phyloP scores from a whole-genome alignment of 169 alveolate genomes.

The Cryptosporidium parvum region DNA sequence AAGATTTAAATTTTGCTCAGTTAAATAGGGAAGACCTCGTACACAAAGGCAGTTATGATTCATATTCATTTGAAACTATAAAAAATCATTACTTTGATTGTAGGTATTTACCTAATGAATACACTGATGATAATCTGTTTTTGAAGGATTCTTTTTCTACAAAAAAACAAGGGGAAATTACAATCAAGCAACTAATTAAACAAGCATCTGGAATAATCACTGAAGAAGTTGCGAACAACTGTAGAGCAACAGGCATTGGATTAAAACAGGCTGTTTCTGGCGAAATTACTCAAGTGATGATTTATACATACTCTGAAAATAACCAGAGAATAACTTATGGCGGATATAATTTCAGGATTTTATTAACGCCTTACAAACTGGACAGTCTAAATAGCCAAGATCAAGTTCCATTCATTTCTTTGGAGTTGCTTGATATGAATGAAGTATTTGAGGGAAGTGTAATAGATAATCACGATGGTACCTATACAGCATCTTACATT shows the following conservation, averaged over 20 bases:
- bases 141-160: background rate
- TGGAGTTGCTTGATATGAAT: constrained; percentile 57
- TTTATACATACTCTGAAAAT: constrained; percentile 58
- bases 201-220: constrained; percentile 66
- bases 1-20: background rate
- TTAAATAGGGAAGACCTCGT: background rate
- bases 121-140: background rate
- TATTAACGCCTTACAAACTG: constrained; percentile 58
- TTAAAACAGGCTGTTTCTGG: constrained; percentile 47
- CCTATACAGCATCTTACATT: constrained; percentile 64
- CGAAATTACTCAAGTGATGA: constrained; percentile 61
- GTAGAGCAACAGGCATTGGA: constrained; percentile 72
- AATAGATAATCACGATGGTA: constrained; percentile 59
- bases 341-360: constrained; percentile 45
- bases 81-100: constrained; percentile 18
- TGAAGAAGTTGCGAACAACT: constrained; percentile 52
- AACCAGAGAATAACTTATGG: constrained; percentile 54
- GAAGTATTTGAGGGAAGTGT: constrained; percentile 65
- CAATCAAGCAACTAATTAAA: constrained; percentile 30
- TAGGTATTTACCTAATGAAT: constrained; percentile 33
- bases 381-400: background rate
- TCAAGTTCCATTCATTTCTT: constrained; percentile 19
- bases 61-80: constrained; percentile 24
- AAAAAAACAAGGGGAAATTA: constrained; percentile 7
- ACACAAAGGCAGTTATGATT: background rate